Percentiles rank a stretch among this genome's conserved stretches.
phyloP scores from a whole-genome alignment of 352 stramenopile genomes.

The Pythium plurisporium region DNA sequence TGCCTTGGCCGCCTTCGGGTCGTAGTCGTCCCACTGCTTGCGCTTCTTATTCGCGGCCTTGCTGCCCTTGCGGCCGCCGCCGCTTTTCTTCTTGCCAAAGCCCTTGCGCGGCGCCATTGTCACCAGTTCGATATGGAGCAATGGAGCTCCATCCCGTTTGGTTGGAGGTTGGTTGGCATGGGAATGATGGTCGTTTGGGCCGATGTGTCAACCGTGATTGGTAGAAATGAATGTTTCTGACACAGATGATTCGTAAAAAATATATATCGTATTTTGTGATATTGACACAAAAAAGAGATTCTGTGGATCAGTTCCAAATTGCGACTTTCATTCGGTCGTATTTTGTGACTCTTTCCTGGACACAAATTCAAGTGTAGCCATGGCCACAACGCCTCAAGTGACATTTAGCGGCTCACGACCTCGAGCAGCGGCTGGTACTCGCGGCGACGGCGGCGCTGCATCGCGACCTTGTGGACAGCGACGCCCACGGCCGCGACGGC shows the following conservation, averaged over 20 bases:
- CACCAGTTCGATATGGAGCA: neutral
- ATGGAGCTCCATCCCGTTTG: neutral
- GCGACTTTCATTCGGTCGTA: neutral
- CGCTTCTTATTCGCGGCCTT: conserved; percentile 10
- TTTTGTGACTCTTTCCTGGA: neutral
- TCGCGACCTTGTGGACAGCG: conserved; percentile 11
- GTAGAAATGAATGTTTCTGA: conserved; percentile 1
- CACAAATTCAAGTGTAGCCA: conserved; percentile 2
- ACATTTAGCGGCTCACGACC: conserved; percentile 7
- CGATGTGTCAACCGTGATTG: conserved; percentile 10
- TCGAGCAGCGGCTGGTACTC: conserved; percentile 20
- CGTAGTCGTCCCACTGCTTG: conserved; percentile 23
- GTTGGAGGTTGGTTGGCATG: conserved; percentile 9
- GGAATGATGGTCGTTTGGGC: neutral
- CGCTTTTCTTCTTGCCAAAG: conserved; percentile 13
- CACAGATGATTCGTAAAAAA: no score
- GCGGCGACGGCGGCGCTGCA: conserved; percentile 14
- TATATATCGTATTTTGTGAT: no score
- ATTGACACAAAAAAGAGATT: no score
- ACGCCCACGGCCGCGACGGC: conserved; percentile 13
- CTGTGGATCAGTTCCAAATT: neutral
- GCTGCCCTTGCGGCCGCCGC: conserved; percentile 15
- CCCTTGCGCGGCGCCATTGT: conserved; percentile 16
- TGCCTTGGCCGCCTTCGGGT: conserved; percentile 8
- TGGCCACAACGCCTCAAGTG: no score